A percentile compares a stretch with the other conserved stretches of the same genome.
Conservation (phyloP, 345 rosid genomes). For the Combretum micranthum region DNA sequence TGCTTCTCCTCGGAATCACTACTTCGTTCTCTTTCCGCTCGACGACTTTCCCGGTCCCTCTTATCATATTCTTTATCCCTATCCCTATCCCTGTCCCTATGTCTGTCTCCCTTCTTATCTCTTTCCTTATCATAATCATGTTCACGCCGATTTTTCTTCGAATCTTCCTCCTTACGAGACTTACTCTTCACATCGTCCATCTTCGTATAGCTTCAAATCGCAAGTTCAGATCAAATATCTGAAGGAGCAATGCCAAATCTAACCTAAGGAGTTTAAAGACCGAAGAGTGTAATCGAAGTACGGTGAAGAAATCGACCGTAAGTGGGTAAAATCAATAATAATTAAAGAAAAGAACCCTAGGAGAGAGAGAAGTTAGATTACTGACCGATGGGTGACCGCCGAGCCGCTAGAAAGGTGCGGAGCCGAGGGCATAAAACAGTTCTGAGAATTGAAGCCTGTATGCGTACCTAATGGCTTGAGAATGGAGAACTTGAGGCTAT, state of each 20-base stretch:
- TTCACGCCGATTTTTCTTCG: constrained; percentile 46
- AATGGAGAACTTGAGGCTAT: too few relatives aligned
- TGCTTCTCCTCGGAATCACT: constrained; percentile 3
- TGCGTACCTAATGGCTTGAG: too few relatives aligned
- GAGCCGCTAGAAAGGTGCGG: too few relatives aligned
- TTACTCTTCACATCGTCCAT: constrained; percentile 41
- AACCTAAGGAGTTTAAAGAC: neutral
- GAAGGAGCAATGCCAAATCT: neutral
- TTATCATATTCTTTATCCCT: constrained; percentile 8
- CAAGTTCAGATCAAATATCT: neutral
- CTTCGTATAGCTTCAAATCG: neutral
- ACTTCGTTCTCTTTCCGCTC: constrained; percentile 5
- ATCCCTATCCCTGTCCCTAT: constrained; percentile 29
- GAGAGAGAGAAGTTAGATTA: too few relatives aligned
- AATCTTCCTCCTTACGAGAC: constrained; percentile 44
- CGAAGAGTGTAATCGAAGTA: too few relatives aligned
- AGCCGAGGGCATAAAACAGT: too few relatives aligned
- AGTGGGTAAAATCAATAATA: too few relatives aligned
- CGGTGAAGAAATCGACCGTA: neutral
- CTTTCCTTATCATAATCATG: constrained; percentile 41
- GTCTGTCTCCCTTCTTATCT: constrained; percentile 36
- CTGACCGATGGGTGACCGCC: too few relatives aligned
- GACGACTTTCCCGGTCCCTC: neutral
- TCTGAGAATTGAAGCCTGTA: too few relatives aligned
- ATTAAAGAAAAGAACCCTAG: too few relatives aligned